Conservation (phyloP, 768 basidiomycete genomes). For the Collybiopsis confluens region DNA sequence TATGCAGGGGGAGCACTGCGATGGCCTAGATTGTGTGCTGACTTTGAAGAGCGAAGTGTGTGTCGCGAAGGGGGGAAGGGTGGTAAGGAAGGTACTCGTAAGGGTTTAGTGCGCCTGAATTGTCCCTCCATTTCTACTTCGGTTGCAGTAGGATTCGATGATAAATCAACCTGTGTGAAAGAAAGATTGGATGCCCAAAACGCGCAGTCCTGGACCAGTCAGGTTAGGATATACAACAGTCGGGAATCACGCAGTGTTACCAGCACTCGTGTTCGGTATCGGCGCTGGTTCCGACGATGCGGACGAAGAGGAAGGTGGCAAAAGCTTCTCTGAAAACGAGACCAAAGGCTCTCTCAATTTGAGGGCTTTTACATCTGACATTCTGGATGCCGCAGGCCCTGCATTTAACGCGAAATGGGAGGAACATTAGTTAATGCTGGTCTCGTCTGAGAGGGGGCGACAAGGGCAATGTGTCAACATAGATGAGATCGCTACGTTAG, state of each 20-base stretch:
- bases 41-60: neutral
- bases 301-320: neutral
- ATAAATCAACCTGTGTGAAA: neutral
- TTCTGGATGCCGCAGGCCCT: neutral
- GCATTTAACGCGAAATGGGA: conserved; percentile 2
- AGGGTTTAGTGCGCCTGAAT: neutral
- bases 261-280: neutral
- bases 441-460: conserved; percentile 1
- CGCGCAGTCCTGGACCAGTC: neutral
- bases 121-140: neutral
- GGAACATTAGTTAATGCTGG: neutral
- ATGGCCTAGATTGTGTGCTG: neutral
- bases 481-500: conserved; percentile 1
- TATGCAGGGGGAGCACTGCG: neutral
- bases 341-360: neutral
- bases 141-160: neutral
- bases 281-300: neutral
- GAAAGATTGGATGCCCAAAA: neutral
- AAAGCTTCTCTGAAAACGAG: neutral
- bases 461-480: neutral
- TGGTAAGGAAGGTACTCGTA: neutral
- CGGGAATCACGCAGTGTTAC: neutral
- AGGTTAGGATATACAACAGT: neutral
- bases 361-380: neutral
- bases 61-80: neutral